Evolutionary conservation across 345 rosid genomes (phyloP).

Genomic region (Cardiospermum halicacabum): DNA sequence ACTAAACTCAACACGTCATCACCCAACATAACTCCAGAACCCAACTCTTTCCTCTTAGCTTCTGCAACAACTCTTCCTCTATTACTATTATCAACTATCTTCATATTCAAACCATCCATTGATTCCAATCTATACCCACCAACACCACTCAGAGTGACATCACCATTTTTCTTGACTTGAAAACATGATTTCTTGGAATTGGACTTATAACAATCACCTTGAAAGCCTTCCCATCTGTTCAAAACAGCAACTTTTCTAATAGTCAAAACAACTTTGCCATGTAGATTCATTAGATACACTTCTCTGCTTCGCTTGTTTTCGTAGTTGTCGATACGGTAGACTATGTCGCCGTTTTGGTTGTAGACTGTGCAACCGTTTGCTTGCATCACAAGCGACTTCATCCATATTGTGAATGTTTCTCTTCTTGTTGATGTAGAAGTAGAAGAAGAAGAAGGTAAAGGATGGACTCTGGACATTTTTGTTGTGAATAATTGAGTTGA

Average conservation of each 20-base stretch:
- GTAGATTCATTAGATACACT: conserved; percentile 59
- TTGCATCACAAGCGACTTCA: conserved; percentile 61
- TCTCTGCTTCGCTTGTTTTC: conserved; percentile 39
- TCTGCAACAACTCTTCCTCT: conserved; percentile 29
- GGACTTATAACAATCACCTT: conserved; percentile 1
- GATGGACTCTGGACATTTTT: conserved; percentile 49
- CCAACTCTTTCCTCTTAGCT: conserved; percentile 33
- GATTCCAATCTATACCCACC: conserved; percentile 15
- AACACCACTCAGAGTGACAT: conserved; percentile 11
- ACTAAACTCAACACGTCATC: conserved; percentile 37
- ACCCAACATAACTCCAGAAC: conserved; percentile 30
- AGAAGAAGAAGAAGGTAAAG: conserved; percentile 23
- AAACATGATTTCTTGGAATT: conserved; percentile 28
- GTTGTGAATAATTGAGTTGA: conserved; percentile 3
- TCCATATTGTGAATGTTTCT: conserved; percentile 63
- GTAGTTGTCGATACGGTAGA: conserved; percentile 56
- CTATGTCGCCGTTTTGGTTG: conserved; percentile 44
- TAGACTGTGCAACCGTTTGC: conserved; percentile 63
- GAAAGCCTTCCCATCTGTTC: conserved; percentile 35
- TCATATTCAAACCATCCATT: no score
- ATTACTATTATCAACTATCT: no score
- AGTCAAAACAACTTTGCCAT: conserved; percentile 51
- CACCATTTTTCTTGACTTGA: conserved; percentile 23
- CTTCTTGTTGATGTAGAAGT: conserved; percentile 27
- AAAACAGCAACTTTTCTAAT: conserved; percentile 33